A percentile compares a stretch with the other conserved stretches of the same genome.
These are phyloP conservation scores for Neonectria punicea DNA, from an alignment of 2,329 filamentous ascomycete species.

Conservation along the genomic window DNA sequence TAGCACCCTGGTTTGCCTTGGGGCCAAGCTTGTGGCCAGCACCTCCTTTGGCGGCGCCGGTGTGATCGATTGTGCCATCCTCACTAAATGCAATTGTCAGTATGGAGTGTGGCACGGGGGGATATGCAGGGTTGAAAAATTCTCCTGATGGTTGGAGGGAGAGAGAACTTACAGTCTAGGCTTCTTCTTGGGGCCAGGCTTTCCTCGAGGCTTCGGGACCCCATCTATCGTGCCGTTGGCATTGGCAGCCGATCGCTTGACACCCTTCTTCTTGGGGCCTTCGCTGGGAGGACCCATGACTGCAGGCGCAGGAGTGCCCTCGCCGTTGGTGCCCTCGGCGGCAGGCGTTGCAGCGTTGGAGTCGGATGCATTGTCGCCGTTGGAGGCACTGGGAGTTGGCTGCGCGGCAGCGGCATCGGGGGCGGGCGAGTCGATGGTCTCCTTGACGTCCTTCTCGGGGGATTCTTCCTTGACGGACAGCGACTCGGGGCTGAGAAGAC, in stretches of 20 bases:
- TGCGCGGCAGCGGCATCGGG: conserved; percentile 50
- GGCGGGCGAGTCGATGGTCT: conserved; percentile 58
- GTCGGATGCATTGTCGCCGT: conserved; percentile 67
- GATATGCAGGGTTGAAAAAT: conserved; percentile 1
- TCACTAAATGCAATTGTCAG: conserved; percentile 59
- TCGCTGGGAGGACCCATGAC: conserved; percentile 70
- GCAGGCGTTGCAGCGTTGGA: conserved; percentile 70
- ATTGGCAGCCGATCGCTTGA: conserved; percentile 74
- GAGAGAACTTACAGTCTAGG: conserved; percentile 80
- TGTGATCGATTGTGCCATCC: conserved; percentile 70
- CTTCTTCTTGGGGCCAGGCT: conserved; percentile 98
- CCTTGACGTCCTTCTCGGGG: conserved; percentile 49
- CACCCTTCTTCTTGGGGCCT: conserved; percentile 78
- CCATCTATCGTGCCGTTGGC: conserved; percentile 72
- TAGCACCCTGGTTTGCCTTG: conserved; percentile 96
- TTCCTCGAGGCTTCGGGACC: conserved; percentile 77
- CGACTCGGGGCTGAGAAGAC: conserved; percentile 55
- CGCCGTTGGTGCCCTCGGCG: conserved; percentile 58
- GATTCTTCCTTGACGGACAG: conserved; percentile 57
- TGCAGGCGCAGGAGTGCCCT: conserved; percentile 64
- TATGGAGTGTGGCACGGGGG: conserved; percentile 15
- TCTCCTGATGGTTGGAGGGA: conserved; percentile 13
- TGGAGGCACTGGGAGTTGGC: conserved; percentile 52
- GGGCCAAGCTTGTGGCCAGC: conserved; percentile 87
- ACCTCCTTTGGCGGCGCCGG: conserved; percentile 58